Conservation (phyloP, 176 grass and related monocot species). For the Chrysopogon serrulatus region DNA sequence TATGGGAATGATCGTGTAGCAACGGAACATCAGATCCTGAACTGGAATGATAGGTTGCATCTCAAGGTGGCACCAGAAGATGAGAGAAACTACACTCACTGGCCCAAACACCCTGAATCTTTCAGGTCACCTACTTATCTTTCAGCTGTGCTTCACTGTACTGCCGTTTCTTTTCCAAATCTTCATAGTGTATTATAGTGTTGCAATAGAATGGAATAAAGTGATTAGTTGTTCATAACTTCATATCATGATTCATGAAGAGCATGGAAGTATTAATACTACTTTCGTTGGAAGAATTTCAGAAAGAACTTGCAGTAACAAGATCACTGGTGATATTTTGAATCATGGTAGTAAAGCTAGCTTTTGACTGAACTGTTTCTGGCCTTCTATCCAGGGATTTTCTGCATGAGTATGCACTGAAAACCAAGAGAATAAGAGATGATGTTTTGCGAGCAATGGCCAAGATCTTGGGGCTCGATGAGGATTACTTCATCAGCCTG, state of each 20-base stretch:
- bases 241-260: background rate
- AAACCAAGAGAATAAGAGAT: slow-evolving; percentile 22
- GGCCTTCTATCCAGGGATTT: slow-evolving; percentile 9
- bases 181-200: background rate
- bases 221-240: too few species aligned
- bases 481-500: slow-evolving; percentile 8
- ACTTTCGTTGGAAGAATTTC: background rate
- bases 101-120: slow-evolving; percentile 43
- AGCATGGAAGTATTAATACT: background rate
- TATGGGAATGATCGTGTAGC: slow-evolving; percentile 51
- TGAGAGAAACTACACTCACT: slow-evolving; percentile 27
- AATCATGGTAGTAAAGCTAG: background rate
- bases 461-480: slow-evolving; percentile 16
- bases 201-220: too few species aligned
- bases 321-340: background rate
- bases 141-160: background rate
- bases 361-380: background rate
- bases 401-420: slow-evolving; percentile 34
- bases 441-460: slow-evolving; percentile 9
- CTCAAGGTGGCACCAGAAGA: slow-evolving; percentile 50
- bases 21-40: slow-evolving; percentile 25
- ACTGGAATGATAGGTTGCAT: slow-evolving; percentile 49
- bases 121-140: slow-evolving; percentile 40
- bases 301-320: background rate
- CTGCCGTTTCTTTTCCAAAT: background rate